Conservation (phyloP, 805 yeast genomes). For the Ascoidea asiatica region DNA sequence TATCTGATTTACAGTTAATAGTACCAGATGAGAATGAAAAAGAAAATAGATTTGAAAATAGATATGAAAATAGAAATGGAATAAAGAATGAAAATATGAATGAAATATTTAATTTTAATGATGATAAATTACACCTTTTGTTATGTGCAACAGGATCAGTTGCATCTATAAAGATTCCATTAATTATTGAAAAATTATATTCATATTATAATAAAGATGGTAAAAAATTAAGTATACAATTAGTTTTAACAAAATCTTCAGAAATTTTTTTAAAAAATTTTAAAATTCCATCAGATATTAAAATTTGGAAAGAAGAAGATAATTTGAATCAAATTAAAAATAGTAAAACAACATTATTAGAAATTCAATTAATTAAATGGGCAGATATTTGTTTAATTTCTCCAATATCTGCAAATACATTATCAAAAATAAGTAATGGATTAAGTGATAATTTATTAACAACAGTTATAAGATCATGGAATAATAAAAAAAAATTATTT, state of each 20-base stretch:
- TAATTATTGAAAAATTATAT: constrained; percentile 75
- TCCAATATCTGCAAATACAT: constrained; percentile 68
- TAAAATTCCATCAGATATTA: constrained; percentile 60
- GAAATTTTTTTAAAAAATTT: constrained; percentile 54
- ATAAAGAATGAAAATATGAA: no score
- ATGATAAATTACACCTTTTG: constrained; percentile 74
- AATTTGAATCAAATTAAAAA: constrained; percentile 18
- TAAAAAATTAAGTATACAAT: constrained; percentile 68
- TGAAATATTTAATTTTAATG: no score
- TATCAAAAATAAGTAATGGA: constrained; percentile 65
- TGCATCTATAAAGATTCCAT: constrained; percentile 87
- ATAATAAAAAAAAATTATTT: constrained; percentile 55
- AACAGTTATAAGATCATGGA: constrained; percentile 66
- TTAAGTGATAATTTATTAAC: constrained; percentile 67
- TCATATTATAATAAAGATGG: constrained; percentile 61
- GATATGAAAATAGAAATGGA: no score
- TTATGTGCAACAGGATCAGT: constrained; percentile 94
- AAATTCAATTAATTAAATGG: constrained; percentile 72
- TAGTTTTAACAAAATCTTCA: constrained; percentile 69
- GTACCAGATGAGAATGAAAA: no score
- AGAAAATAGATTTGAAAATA: no score
- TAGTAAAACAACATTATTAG: constrained; percentile 35
- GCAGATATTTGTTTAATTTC: constrained; percentile 69
- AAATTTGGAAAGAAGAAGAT: constrained; percentile 77
- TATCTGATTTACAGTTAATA: no score